Conservation (phyloP, 148 eudicot genomes). For the Salicornia ramosissima region DNA sequence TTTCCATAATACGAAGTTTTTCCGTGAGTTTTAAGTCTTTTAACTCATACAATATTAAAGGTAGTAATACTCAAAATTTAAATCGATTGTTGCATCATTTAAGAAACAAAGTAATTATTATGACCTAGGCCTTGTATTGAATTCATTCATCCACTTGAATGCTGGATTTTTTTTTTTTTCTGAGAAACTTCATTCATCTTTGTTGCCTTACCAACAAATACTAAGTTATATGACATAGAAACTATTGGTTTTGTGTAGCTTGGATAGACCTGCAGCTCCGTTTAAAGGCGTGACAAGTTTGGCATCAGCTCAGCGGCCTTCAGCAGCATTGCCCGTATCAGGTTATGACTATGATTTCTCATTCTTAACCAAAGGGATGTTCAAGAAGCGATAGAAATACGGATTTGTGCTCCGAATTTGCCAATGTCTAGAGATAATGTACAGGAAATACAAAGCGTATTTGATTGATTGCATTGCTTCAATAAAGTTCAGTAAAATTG, state of each 20-base stretch:
- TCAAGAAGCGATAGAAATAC: constrained; percentile 32
- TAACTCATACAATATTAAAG: too few relatives aligned
- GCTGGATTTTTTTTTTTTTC: too few relatives aligned
- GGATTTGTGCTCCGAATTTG: background rate
- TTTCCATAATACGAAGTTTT: too few relatives aligned
- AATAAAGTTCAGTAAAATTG: background rate
- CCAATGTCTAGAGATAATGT: constrained; percentile 12
- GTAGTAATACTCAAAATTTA: too few relatives aligned
- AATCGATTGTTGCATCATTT: too few relatives aligned
- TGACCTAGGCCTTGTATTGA: too few relatives aligned
- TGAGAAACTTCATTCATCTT: background rate
- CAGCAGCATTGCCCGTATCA: constrained; percentile 35
- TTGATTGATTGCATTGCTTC: constrained; percentile 2
- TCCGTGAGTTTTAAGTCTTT: too few relatives aligned
- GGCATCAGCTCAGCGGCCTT: constrained; percentile 18
- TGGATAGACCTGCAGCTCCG: constrained; percentile 21
- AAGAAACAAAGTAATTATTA: too few relatives aligned
- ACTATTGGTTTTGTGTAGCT: constrained; percentile 25
- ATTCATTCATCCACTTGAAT: too few relatives aligned
- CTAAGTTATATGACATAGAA: background rate
- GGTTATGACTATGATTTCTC: constrained; percentile 73
- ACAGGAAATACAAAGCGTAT: constrained; percentile 15
- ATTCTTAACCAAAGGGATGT: constrained; percentile 49
- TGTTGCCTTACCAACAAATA: background rate
- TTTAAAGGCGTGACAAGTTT: constrained; percentile 12